Conservation (phyloP, 2,329 filamentous ascomycete species). For the Dothidotthia symphoricarpi region DNA sequence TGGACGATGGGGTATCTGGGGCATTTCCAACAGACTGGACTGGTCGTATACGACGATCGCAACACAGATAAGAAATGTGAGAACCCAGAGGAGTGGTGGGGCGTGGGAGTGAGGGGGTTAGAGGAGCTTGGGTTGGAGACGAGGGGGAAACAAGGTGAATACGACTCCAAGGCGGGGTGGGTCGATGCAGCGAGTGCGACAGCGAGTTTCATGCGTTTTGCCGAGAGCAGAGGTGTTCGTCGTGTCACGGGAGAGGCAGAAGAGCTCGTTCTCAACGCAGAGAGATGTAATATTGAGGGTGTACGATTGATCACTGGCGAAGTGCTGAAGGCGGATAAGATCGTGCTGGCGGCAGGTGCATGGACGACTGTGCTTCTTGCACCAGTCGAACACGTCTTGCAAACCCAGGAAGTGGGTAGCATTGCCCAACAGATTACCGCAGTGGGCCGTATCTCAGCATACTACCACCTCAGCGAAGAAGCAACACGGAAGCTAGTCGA, state of each 20-base stretch:
- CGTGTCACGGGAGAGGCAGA: constrained; percentile 47
- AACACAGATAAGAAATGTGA: constrained; percentile 54
- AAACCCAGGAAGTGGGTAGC: constrained; percentile 47
- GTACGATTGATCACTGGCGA: constrained; percentile 51
- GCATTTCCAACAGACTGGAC: constrained; percentile 59
- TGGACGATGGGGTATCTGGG: constrained; percentile 27
- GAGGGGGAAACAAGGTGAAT: constrained; percentile 43
- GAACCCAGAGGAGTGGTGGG: constrained; percentile 50
- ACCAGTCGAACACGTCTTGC: constrained; percentile 47
- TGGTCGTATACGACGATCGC: constrained; percentile 55
- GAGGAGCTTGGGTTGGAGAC: constrained; percentile 27
- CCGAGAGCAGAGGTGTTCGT: constrained; percentile 47
- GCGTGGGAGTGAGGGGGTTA: constrained; percentile 38
- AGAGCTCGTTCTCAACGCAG: constrained; percentile 45
- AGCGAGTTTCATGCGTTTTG: constrained; percentile 46
- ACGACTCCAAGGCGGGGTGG: constrained; percentile 55
- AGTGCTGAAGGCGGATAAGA: constrained; percentile 51
- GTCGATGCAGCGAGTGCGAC: constrained; percentile 52
- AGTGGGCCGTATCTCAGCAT: constrained; percentile 60
- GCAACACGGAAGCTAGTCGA: constrained; percentile 45
- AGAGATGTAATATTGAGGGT: constrained; percentile 40
- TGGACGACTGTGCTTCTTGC: constrained; percentile 57
- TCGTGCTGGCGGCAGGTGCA: constrained; percentile 57
- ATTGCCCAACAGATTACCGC: constrained; percentile 56
- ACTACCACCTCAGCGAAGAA: constrained; percentile 53